A percentile compares a stretch with the other conserved stretches of the same genome.
phyloP scores from a whole-genome alignment of 306 rosid genomes.

The Prunus mira region DNA sequence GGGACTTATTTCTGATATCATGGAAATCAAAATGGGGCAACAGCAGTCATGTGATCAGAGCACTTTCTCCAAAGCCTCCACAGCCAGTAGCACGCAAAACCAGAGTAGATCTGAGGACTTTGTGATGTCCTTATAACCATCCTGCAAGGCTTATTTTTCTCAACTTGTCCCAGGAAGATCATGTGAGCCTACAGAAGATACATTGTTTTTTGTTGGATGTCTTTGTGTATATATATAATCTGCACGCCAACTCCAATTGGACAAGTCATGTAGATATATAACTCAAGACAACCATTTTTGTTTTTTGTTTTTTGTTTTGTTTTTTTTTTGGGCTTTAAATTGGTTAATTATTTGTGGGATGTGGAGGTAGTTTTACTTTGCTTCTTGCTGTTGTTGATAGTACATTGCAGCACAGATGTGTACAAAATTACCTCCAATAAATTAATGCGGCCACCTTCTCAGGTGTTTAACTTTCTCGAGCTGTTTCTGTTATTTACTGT shows the following conservation, averaged over 20 bases:
- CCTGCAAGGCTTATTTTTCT: not conserved
- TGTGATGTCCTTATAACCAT: not conserved
- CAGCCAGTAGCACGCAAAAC: constrained; percentile 26
- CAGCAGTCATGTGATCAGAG: constrained; percentile 31
- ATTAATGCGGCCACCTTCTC: not conserved
- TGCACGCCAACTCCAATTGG: not conserved
- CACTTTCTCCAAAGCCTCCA: constrained; percentile 31
- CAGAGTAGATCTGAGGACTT: constrained; percentile 14
- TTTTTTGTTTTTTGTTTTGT: not conserved
- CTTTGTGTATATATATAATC: not conserved
- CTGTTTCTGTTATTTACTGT: not conserved
- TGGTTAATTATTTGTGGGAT: constrained; percentile 1
- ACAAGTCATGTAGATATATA: not conserved
- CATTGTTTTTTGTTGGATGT: not conserved
- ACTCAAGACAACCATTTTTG: not conserved
- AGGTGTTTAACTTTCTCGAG: not conserved
- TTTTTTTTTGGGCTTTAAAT: not conserved
- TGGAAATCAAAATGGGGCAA: constrained; percentile 50
- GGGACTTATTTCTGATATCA: constrained; percentile 70
- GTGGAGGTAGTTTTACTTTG: not conserved
- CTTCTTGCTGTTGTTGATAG: constrained; percentile 9
- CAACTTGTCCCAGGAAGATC: constrained; percentile 5
- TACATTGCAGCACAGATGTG: not conserved
- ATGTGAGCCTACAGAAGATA: not conserved
- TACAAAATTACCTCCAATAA: not conserved